These are phyloP conservation scores for Persicaria tinctoria DNA, from an alignment of 148 eudicot species.

Conservation along the genomic window DNA sequence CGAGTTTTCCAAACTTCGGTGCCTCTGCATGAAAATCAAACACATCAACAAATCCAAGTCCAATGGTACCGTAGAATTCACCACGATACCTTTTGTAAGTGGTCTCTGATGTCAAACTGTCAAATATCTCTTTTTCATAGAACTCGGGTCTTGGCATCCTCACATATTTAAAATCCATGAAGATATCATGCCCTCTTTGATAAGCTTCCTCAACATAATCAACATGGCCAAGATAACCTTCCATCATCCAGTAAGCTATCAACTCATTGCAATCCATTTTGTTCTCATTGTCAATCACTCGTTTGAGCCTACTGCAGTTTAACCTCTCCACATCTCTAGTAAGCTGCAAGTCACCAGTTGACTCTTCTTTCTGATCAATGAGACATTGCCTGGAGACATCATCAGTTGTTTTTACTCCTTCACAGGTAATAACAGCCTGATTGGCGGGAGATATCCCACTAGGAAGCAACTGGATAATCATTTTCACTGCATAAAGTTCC, in stretches of 20 bases:
- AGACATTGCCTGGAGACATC: background rate
- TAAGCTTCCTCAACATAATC: slow-evolving; percentile 11
- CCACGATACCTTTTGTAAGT: slow-evolving; percentile 6
- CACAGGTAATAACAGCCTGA: slow-evolving; percentile 3
- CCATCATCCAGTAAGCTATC: slow-evolving; percentile 15
- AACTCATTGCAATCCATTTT: slow-evolving; percentile 6
- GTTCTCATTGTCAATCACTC: background rate
- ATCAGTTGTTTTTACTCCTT: background rate
- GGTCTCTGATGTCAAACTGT: background rate
- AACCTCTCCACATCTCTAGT: background rate
- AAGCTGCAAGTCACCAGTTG: background rate
- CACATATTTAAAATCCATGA: background rate
- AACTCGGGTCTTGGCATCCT: background rate
- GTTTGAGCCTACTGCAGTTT: slow-evolving; percentile 9
- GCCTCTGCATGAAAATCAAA: background rate
- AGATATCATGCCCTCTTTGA: background rate
- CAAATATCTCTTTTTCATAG: background rate
- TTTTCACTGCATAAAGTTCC: background rate
- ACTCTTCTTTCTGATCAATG: background rate
- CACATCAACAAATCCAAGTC: slow-evolving; percentile 11
- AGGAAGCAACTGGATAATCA: slow-evolving; percentile 5
- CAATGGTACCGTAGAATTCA: background rate
- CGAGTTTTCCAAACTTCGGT: background rate
- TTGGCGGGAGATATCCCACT: background rate
- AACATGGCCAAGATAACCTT: slow-evolving; percentile 10